Conservation (phyloP, 768 basidiomycete species). For the Wakefieldia striispora region DNA sequence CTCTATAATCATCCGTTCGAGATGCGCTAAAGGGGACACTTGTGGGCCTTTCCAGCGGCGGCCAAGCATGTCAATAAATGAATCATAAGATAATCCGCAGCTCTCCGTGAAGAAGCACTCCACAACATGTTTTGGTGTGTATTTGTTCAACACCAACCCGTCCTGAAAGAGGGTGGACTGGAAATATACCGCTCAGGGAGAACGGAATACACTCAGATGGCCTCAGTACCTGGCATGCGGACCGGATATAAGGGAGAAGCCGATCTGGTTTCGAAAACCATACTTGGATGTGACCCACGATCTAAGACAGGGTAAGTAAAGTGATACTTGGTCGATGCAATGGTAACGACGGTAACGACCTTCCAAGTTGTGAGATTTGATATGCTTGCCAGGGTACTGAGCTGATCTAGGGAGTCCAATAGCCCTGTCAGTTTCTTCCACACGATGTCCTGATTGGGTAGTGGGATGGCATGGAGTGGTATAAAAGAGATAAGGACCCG, state of each 20-base stretch:
- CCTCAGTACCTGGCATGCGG: constrained; percentile 54
- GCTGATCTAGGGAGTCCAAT: constrained; percentile 56
- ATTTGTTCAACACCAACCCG: constrained; percentile 51
- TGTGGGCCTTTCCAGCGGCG: constrained; percentile 38
- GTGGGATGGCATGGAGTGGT: constrained; percentile 59
- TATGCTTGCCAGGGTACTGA: constrained; percentile 43
- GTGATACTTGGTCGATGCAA: not conserved
- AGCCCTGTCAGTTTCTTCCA: constrained; percentile 52
- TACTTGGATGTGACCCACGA: constrained; percentile 48
- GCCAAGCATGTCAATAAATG: constrained; percentile 39
- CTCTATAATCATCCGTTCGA: constrained; percentile 39
- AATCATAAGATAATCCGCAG: constrained; percentile 52
- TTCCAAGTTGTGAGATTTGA: constrained; percentile 59
- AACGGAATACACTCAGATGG: not conserved
- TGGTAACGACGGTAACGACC: constrained; percentile 44
- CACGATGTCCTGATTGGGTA: constrained; percentile 46
- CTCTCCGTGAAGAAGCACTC: constrained; percentile 66
- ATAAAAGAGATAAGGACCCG: constrained; percentile 66
- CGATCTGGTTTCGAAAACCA: constrained; percentile 43
- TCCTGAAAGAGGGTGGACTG: constrained; percentile 59
- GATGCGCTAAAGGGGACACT: constrained; percentile 38
- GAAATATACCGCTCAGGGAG: constrained; percentile 4
- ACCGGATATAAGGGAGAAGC: constrained; percentile 58
- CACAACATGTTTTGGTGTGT: constrained; percentile 52
- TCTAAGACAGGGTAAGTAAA: constrained; percentile 28